Conservation (phyloP, 768 basidiomycete genomes). For the Xerocomellus dryophilus region DNA sequence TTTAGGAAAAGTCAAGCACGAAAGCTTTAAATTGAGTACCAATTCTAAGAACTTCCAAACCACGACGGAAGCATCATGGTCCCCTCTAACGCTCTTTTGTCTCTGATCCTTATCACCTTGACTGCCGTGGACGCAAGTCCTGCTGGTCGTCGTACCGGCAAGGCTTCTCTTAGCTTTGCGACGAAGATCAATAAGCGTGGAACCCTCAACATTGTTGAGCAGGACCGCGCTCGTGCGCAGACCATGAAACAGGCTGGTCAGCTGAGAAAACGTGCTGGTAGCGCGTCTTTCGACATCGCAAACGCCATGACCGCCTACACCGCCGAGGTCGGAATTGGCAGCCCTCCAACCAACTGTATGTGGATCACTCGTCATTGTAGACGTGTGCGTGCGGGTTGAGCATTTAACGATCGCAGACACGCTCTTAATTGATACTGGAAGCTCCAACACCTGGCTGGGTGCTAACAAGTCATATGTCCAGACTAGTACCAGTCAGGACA, state of each 20-base stretch:
- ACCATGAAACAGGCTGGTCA: not conserved
- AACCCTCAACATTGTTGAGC: conserved; percentile 6
- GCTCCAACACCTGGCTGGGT: conserved; percentile 25
- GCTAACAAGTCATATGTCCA: conserved; percentile 8
- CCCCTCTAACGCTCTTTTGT: not conserved
- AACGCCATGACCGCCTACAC: conserved; percentile 27
- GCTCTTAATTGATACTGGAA: conserved; percentile 17
- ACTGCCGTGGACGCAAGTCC: not conserved
- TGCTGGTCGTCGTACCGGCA: not conserved
- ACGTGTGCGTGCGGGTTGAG: not conserved
- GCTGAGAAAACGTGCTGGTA: conserved; percentile 9
- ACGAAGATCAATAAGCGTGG: conserved; percentile 11
- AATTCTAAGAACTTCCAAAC: too few relatives aligned
- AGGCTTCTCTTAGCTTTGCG: conserved; percentile 9
- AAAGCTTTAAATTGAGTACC: too few relatives aligned
- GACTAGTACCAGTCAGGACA: conserved; percentile 14
- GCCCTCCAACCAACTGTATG: conserved; percentile 27
- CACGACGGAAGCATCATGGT: not conserved
- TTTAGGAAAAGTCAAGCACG: too few relatives aligned
- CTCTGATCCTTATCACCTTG: not conserved
- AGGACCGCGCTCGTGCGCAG: conserved; percentile 14
- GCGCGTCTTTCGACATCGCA: conserved; percentile 3
- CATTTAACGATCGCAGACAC: conserved; percentile 11
- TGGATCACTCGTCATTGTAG: not conserved
- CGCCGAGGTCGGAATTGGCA: conserved; percentile 27